Evolutionary conservation across 1,284 basidiomycete genomes (phyloP).

Genomic region (Volvariella surrecta): DNA sequence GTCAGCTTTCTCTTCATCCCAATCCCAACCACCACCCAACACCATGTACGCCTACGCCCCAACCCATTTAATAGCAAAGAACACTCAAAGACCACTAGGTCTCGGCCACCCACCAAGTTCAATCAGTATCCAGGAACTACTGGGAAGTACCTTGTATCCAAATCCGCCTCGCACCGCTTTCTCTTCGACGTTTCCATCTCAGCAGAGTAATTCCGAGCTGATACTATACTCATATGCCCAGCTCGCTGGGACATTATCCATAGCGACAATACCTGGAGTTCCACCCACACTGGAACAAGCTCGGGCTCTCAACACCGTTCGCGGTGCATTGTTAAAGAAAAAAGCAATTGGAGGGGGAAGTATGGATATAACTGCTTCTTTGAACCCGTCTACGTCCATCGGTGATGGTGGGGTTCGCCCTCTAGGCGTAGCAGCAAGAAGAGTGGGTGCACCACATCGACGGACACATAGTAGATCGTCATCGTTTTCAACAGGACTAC

Average conservation of each 20-base stretch:
- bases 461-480: conserved; percentile 38
- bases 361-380: conserved; percentile 60
- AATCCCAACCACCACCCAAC: conserved; percentile 9
- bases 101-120: conserved; percentile 33
- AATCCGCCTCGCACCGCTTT: conserved; percentile 26
- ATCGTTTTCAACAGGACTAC: conserved; percentile 46
- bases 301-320: conserved; percentile 35
- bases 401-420: neutral
- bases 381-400: conserved; percentile 13
- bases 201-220: conserved; percentile 46
- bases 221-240: conserved; percentile 87
- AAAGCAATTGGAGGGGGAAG: conserved; percentile 63
- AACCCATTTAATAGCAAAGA: conserved; percentile 12
- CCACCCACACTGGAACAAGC: conserved; percentile 28
- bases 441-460: conserved; percentile 19
- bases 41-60: conserved; percentile 24
- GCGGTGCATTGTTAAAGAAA: conserved; percentile 38
- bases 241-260: conserved; percentile 48
- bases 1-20: conserved; percentile 7
- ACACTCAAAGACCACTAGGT: conserved; percentile 28
- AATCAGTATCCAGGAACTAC: conserved; percentile 6
- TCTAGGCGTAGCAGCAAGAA: conserved; percentile 3
- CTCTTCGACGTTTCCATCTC: conserved; percentile 29
- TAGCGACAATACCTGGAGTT: conserved; percentile 25
- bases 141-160: conserved; percentile 4